Evolutionary conservation across 306 rosid genomes (phyloP), one percentile per base, ranked within the genome.

Genomic region (Carpinus viminea): DNA sequence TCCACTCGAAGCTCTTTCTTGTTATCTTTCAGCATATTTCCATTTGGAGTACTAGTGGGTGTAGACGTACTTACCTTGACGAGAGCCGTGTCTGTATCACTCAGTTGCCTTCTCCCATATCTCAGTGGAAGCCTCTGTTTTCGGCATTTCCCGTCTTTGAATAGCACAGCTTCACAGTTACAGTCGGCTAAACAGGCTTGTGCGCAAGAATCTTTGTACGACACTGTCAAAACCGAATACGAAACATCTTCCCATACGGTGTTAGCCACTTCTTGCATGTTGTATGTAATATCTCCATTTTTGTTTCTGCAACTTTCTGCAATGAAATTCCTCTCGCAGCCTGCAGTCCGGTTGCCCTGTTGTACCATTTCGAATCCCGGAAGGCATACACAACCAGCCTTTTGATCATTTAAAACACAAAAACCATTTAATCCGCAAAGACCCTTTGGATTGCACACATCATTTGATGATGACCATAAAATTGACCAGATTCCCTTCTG

Each of bases 121-220:
- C 31, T 66, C 51, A 66, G 18, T 8, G 72, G 72, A n/a, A 18
- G 28, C 72, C 2, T 38, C 41, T 41, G 72, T n/a, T 66, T 66
- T 4, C 0, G 3, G 24, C 72, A 66, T 0, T 0, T 9, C 1
- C 51, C 0, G 7, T 7, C 51, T 38, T 0, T 41, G 28, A 38
- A 66, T 0, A n/a, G 6, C 8, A 51, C 72, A 20, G 51, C 72
- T 41, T 66, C 72, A 66, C 72, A 66, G 7, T 41, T 66, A 38
- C 51, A 66, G 12, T 66, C 72, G 16, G 3, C 26, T 7, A 41
- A 4, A 36, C 72, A 66, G 13, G 72, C 51, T 18, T 43, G 28
- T 66, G 4, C 0, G 13, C 72, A 66, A 17, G 43, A 47, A 0
- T 41, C 51, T 66, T 38, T 18, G 4, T 4, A 2, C 11, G 12